A percentile compares a stretch with the other conserved stretches of the same genome.
Evolutionary conservation across 176 grass and related monocot genomes (phyloP).

Genomic region (Hyparrhenia diplandra): DNA sequence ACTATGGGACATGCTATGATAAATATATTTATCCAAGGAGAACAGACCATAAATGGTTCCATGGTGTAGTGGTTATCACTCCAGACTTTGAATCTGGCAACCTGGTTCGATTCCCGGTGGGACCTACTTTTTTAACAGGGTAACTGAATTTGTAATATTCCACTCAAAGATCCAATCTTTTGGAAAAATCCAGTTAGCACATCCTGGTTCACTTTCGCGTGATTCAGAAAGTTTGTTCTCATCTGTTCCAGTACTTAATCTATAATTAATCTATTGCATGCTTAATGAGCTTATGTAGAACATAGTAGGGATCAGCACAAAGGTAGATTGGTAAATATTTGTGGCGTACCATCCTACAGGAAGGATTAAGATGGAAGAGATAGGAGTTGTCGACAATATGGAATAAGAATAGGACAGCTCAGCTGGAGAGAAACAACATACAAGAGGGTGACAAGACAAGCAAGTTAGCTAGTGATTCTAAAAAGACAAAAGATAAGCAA

Average conservation of each 20-base stretch:
- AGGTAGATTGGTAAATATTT: not conserved
- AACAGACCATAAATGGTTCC: slow-evolving; percentile 37
- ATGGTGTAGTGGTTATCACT: slow-evolving; percentile 94
- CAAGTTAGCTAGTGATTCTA: not conserved
- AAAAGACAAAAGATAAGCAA: not conserved
- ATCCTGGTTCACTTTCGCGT: not conserved
- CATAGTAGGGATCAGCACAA: not conserved
- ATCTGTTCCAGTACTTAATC: not conserved
- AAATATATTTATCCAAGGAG: too few relatives aligned
- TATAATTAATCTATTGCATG: not conserved
- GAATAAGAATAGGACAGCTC: not conserved
- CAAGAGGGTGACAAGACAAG: not conserved
- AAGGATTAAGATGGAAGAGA: not conserved
- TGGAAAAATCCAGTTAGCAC: not conserved
- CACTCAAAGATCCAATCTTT: not conserved
- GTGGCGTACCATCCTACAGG: not conserved
- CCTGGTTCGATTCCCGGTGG: slow-evolving; percentile 88
- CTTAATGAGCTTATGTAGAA: not conserved
- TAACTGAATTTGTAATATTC: not conserved
- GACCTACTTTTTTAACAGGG: slow-evolving; percentile 33
- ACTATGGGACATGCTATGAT: too few relatives aligned
- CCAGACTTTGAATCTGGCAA: slow-evolving; percentile 94
- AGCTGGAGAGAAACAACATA: not conserved
- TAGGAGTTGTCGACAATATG: not conserved
- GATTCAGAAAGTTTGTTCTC: not conserved